Evolutionary conservation across 768 basidiomycete species (phyloP).

Genomic region (Cyathus striatus): DNA sequence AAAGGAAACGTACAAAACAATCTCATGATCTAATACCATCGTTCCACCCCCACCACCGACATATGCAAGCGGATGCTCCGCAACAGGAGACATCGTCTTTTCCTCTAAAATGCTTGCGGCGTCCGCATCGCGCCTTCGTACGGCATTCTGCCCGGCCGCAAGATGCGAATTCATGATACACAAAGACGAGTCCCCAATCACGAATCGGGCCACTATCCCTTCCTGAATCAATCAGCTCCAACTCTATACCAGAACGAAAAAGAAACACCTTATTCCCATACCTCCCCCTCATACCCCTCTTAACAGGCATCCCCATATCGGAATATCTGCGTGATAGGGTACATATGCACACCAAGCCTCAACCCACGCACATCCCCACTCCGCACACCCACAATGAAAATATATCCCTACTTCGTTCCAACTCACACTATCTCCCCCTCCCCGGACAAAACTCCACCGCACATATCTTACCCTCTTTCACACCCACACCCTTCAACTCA

Average conservation of each 20-base stretch:
- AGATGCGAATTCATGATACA: slow-evolving; percentile 98
- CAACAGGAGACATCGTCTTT: slow-evolving; percentile 56
- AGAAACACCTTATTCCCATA: slow-evolving; percentile 89
- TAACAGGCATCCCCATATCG: slow-evolving; percentile 73
- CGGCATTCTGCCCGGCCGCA: slow-evolving; percentile 88
- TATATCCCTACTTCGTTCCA: slow-evolving; percentile 86
- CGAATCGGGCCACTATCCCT: slow-evolving; percentile 83
- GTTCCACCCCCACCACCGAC: slow-evolving; percentile 90
- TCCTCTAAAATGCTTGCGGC: slow-evolving; percentile 85
- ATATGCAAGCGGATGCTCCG: slow-evolving; percentile 60
- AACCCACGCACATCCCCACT: slow-evolving; percentile 51
- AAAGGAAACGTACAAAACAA: slow-evolving; percentile 67
- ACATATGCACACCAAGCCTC: slow-evolving; percentile 59
- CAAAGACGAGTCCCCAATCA: slow-evolving; percentile 87
- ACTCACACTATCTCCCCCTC: slow-evolving; percentile 72
- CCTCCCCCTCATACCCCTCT: slow-evolving; percentile 87
- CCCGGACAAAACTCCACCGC: slow-evolving; percentile 77
- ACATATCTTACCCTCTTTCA: slow-evolving; percentile 68
- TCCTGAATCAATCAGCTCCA: slow-evolving; percentile 46
- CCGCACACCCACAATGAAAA: slow-evolving; percentile 76
- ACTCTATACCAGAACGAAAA: not conserved
- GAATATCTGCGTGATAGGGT: slow-evolving; percentile 68
- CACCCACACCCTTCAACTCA: slow-evolving; percentile 57
- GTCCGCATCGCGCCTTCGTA: slow-evolving; percentile 82
- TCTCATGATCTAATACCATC: slow-evolving; percentile 92